A percentile compares a stretch with the other conserved stretches of the same genome.
These are phyloP conservation scores for Populus tomentosa DNA, from an alignment of 441 rosid species.

Conservation along the genomic window DNA sequence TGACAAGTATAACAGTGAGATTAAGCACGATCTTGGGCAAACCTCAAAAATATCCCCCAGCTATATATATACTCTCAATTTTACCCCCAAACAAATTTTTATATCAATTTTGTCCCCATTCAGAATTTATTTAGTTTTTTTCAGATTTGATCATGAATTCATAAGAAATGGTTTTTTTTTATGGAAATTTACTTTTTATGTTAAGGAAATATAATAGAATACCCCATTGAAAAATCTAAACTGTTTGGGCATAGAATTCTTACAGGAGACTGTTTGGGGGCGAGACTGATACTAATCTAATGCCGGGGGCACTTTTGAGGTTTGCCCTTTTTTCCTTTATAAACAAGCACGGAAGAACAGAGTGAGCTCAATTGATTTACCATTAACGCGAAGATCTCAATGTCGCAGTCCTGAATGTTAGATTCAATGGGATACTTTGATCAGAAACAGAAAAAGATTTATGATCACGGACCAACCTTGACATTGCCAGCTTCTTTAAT, in stretches of 20 bases:
- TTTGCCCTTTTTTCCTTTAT: neutral
- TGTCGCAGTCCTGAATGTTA: neutral
- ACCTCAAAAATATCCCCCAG: neutral
- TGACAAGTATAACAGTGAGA: neutral
- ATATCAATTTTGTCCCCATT: neutral
- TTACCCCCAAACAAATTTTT: neutral
- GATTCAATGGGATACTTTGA: neutral
- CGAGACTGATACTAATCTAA: no score
- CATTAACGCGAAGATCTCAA: neutral
- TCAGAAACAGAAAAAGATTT: neutral
- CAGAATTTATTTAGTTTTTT: neutral
- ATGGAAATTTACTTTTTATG: neutral
- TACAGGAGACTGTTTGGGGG: no score
- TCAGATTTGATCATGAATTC: no score
- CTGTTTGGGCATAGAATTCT: no score
- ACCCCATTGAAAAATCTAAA: no score
- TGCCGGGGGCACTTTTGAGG: neutral
- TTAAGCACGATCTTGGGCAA: neutral
- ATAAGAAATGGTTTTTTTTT: neutral
- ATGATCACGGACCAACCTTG: constrained; percentile 26
- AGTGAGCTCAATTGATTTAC: neutral
- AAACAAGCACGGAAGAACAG: neutral
- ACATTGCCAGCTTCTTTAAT: constrained; percentile 48
- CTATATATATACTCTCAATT: neutral
- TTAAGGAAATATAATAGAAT: neutral